Base-by-base conservation (phyloP, 176 grass and related monocot species). In the Guadua angustifolia region DNA sequence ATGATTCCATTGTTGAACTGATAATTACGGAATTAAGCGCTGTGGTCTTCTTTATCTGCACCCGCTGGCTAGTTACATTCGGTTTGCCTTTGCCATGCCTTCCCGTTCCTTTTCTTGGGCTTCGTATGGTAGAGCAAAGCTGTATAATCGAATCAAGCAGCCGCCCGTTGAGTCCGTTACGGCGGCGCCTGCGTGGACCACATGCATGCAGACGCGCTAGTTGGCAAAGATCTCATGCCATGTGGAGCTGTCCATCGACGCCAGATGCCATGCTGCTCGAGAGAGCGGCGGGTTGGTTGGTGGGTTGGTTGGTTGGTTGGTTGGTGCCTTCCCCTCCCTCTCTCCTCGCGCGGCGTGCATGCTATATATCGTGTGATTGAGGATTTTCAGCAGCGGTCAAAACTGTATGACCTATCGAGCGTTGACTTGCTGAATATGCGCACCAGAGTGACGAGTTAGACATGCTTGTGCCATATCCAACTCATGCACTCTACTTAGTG, bases 151-250 rank as follows among this genome's bases (percentile, higher is more conserved):
- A 71, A 82, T 29, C 39, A 61, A 60, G 5, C 38, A 9, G 18
- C 21, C 78, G 40, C 1, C 19, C 42, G 44, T 17, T 44, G 10
- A 19, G 68, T 71, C 87, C 76, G 82, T 85, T 85, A 89, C 82
- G 64, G n/a, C 0, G 24, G 24, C 38, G 71, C 78, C 79, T 55
- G 42, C 55, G 71, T 55, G 64, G 36, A 53, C 46, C 78, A 89
- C 88, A 80, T 89, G 83, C 82, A 36, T 39, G 29, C 32, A 52
- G 81, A 22, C 60, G 29, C 45, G 50, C 82, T 89, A 12, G 70
- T 89, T 85, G 87, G 47, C 77, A 62, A 84, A 75, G 70, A 89
- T 85, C 82, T 40, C 76, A 4, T 6, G 76, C 40, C 76, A 89
- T 85, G 70, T 89, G 86, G 73, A 75, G 18, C 43, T 2, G 36